phyloP scores from a whole-genome alignment of 305 asterid species.

The Solanum chacoense region DNA sequence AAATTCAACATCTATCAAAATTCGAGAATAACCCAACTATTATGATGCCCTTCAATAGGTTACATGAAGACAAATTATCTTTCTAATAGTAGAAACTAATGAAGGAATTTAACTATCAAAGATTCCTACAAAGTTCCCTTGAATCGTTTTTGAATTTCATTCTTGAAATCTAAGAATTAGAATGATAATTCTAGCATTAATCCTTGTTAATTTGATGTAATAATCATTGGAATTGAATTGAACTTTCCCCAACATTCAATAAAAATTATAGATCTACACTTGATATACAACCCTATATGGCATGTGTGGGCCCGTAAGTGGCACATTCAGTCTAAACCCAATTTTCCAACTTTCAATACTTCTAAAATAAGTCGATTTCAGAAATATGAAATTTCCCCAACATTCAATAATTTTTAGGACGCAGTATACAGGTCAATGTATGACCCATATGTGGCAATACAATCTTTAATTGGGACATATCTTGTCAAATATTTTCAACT shows the following conservation, averaged over 20 bases:
- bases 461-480: background rate
- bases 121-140: background rate
- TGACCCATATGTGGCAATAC: background rate
- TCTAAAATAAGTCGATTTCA: background rate
- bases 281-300: no score
- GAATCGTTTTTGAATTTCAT: background rate
- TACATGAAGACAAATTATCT: no score
- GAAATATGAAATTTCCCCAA: background rate
- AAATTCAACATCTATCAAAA: no score
- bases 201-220: background rate
- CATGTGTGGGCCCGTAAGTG: background rate
- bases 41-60: no score
- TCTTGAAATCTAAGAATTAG: no score
- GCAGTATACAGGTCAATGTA: background rate
- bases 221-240: background rate
- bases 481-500: background rate
- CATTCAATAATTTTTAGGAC: background rate
- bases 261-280: no score
- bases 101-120: background rate
- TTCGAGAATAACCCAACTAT: no score
- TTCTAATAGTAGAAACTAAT: no score
- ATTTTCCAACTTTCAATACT: background rate
- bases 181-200: background rate
- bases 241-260: background rate
- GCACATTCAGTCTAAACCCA: background rate